Evolutionary conservation across 495 filamentous ascomycete species (phyloP).

Genomic region (Copromyces sp.): DNA sequence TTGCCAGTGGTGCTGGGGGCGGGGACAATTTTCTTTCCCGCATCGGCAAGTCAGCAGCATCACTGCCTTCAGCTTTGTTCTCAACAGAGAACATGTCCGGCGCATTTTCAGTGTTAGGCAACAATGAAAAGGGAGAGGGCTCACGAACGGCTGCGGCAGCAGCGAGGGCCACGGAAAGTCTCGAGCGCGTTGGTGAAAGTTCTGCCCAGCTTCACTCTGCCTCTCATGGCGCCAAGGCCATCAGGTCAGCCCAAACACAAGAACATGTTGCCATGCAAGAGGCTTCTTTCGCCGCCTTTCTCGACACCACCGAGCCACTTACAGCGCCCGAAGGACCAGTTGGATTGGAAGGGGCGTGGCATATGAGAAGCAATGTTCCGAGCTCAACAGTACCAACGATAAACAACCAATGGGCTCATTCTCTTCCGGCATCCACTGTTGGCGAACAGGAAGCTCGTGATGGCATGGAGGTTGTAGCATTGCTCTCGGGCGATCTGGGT

Average conservation of each 20-base stretch:
- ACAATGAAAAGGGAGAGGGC: conserved; percentile 15
- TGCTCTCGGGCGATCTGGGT: conserved; percentile 22
- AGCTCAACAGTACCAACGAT: background rate
- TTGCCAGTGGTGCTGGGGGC: background rate
- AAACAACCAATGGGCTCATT: background rate
- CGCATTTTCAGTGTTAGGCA: conserved; percentile 3
- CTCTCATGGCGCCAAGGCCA: conserved; percentile 31
- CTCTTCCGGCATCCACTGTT: conserved; percentile 8
- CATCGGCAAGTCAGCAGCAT: conserved; percentile 17
- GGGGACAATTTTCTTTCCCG: conserved; percentile 7
- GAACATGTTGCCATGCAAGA: conserved; percentile 29
- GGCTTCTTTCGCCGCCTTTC: conserved; percentile 33
- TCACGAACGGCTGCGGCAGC: conserved; percentile 14
- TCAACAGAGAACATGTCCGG: conserved; percentile 1
- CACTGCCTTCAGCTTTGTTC: conserved; percentile 15
- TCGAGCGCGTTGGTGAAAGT: conserved; percentile 13
- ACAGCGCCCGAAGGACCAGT: conserved; percentile 15
- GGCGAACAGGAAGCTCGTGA: conserved; percentile 30
- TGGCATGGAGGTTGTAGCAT: conserved; percentile 34
- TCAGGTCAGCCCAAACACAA: conserved; percentile 19
- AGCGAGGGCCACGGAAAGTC: conserved; percentile 4
- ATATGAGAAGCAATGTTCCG: background rate
- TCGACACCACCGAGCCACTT: conserved; percentile 25
- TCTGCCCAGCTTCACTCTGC: conserved; percentile 42
- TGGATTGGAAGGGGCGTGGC: conserved; percentile 11